phyloP scores from a whole-genome alignment of 441 rosid species.

The Brassica hybrid region DNA sequence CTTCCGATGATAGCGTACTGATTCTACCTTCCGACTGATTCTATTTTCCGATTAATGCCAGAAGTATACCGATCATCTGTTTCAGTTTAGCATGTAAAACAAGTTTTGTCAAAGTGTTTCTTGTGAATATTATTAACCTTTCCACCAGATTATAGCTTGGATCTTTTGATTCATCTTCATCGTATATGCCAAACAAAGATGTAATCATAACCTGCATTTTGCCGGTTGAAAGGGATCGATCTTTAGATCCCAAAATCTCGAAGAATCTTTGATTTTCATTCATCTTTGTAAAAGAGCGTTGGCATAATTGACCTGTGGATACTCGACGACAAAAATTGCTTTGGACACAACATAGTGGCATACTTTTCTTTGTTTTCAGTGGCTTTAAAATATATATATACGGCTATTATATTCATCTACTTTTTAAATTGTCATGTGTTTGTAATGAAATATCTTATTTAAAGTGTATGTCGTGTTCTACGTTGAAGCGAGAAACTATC shows the following conservation, averaged over 20 bases:
- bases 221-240: conserved; percentile 26
- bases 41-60: too few species aligned
- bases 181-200: conserved; percentile 20
- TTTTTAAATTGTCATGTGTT: conserved; percentile 1
- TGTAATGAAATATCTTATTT: background rate
- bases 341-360: conserved; percentile 20
- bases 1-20: too few species aligned
- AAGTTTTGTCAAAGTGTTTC: background rate
- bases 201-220: conserved; percentile 19
- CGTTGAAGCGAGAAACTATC: conserved; percentile 25
- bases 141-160: conserved; percentile 1
- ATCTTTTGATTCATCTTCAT: conserved; percentile 17
- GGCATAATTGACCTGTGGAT: conserved; percentile 20
- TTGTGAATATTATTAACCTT: background rate
- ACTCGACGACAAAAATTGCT: conserved; percentile 25
- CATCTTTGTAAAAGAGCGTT: conserved; percentile 14
- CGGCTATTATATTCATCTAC: background rate
- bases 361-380: conserved; percentile 9
- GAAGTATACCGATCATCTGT: too few species aligned
- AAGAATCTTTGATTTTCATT: conserved; percentile 14
- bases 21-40: too few species aligned
- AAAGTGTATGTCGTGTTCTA: conserved; percentile 21
- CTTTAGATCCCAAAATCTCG: conserved; percentile 23
- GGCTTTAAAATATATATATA: background rate
- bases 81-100: too few species aligned